Base-by-base conservation (phyloP, 805 yeast genomes). In the Hanseniaspora singularis region DNA sequence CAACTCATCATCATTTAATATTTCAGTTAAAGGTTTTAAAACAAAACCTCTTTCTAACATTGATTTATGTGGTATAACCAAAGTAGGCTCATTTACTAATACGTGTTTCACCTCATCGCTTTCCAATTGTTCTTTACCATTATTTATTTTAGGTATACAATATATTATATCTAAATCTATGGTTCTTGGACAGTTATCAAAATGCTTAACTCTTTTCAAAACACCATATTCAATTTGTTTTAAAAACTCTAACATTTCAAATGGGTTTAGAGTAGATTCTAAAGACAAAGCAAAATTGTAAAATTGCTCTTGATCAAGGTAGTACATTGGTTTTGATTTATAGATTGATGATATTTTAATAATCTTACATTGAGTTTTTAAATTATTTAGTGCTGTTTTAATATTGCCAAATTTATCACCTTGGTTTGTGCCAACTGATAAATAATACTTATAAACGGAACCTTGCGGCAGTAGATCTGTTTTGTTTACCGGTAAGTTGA, bases 31-130 rank as follows among this genome's bases (percentile, higher is more conserved):
- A 1, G 99, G 99, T 49, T 79, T 79, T 38, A 92, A 62, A 5
- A 92, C 99, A 69, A 92, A 92, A 2, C 87, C 74, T 49, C 99
- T 71, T 54, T 87, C 95, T 45, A 86, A 68, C 87, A 92, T 81
- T 38, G 85, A 71, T 33, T 78, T 75, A 62, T 92, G 99, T 0
- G 98, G 99, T 11, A 92, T 70, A 23, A 72, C 73, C 54, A 92
- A 70, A 31, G 75, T 70, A 0, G 71, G 65, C 0, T 72, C 65
- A 58, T 79, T 80, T 38, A 81, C 51, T 9, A 77, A 67, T 18
- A 72, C 52, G 32, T 55, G 54, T 12, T 54, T 55, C 31, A 70
- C 67, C 27, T 57, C 57, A 33, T 57, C n/a, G n/a, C n/a, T n/a
- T n/a, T n/a, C n/a, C n/a, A n/a, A n/a, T n/a, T n/a, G n/a, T n/a